Conservation (phyloP, 805 yeast genomes). For the Vanderwaltozyma polyspora region DNA sequence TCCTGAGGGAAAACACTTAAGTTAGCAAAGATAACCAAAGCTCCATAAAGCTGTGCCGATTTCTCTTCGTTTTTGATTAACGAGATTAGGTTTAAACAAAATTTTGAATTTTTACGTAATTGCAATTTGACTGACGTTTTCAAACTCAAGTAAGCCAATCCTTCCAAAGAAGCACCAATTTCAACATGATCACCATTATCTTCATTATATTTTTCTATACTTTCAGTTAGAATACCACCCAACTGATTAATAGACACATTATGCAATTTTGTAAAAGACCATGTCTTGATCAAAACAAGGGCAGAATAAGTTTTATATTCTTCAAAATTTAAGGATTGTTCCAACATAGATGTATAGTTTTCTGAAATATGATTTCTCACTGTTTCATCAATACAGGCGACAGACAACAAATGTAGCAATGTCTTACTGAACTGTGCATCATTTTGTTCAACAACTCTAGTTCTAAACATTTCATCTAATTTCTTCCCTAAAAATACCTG, state of each 20-base stretch:
- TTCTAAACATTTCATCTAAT: constrained; percentile 18
- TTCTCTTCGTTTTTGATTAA: constrained; percentile 10
- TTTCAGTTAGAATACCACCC: constrained; percentile 20
- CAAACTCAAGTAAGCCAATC: constrained; percentile 39
- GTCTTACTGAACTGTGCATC: constrained; percentile 15
- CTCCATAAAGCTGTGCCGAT: constrained; percentile 20
- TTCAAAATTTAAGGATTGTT: constrained; percentile 25
- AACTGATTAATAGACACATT: constrained; percentile 25
- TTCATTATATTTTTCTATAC: constrained; percentile 1
- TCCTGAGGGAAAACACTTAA: constrained; percentile 18
- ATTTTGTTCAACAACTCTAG: constrained; percentile 7
- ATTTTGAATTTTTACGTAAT: constrained; percentile 30
- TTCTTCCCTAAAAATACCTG: constrained; percentile 20
- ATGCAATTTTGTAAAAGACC: constrained; percentile 38
- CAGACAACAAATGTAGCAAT: constrained; percentile 30
- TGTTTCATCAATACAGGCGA: constrained; percentile 40
- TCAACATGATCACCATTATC: constrained; percentile 5
- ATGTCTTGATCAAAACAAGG: constrained; percentile 42
- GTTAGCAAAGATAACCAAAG: constrained; percentile 26
- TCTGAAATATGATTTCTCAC: constrained; percentile 38
- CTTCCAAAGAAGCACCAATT: constrained; percentile 30
- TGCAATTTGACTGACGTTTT: constrained; percentile 28
- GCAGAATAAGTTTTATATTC: constrained; percentile 29
- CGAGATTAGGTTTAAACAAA: constrained; percentile 24
- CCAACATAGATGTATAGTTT: constrained; percentile 33